Base-by-base conservation (phyloP, 2,329 filamentous ascomycete species). In the Atkinsonella texensis region DNA sequence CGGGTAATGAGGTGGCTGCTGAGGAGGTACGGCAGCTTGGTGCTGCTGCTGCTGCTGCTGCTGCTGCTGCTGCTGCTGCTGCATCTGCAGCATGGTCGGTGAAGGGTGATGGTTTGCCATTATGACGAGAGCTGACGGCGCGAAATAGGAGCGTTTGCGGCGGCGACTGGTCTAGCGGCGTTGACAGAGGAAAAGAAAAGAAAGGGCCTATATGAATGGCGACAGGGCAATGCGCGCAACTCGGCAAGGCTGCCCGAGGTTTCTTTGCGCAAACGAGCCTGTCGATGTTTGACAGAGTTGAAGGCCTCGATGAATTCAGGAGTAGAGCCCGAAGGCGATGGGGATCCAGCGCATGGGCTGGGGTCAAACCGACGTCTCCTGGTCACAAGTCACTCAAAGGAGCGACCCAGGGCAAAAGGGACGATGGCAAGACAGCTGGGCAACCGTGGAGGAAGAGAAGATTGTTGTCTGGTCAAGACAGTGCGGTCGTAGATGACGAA, bases 81-180 rank as follows among this genome's bases (percentile, higher is more conserved):
- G 50, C 74, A 81, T 75, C 62, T 80, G 77, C 71, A 90, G 85
- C 70, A 87, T 85, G 53, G 86, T 86, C 41, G 87, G 87, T 60
- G 87, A 91, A 42, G 84, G 83, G 64, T 90, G 87, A 61, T 87
- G 85, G 68, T 87, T 85, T 60, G 84, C 83, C 84, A 88, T 88
- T 57, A 56, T 69, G 62, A 41, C 51, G 15, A 15, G 11, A 33
- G 20, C n/a, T 20, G 32, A 31, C 31, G 20, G 35, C 40, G 31
- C 43, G 8, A 23, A 17, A 17, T 49, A n/a, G 35, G 40, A 38
- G 31, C 43, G 32, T 20, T 10, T 31, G 48, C 39, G 38, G 32
- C 51, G 46, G 35, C 33, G 28, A 46, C 17, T 28, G 46, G 17
- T 12, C 33, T 43, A 40, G 31, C 31, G 32, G 12, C 44, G 47